These are phyloP conservation scores for Colletotrichum lentis DNA, from an alignment of 2,329 filamentous ascomycete genomes.

Conservation along the genomic window DNA sequence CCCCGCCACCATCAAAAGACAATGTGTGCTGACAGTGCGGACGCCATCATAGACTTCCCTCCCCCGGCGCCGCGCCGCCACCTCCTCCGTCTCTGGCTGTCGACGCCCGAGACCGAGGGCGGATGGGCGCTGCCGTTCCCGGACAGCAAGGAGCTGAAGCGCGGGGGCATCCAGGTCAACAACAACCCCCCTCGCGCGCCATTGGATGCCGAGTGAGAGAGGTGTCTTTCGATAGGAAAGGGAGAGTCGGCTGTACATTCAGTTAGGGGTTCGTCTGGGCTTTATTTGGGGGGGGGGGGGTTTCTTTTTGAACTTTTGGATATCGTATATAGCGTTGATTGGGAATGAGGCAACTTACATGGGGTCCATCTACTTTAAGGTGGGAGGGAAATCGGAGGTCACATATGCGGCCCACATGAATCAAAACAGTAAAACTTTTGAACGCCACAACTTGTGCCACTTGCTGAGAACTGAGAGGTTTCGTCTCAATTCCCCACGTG, in stretches of 20 bases:
- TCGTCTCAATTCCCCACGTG: background rate
- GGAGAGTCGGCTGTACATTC: background rate
- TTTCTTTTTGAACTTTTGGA: background rate
- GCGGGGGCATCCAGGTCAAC: constrained; percentile 88
- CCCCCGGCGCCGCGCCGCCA: constrained; percentile 77
- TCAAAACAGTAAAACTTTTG: background rate
- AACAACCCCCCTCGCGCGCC: constrained; percentile 78
- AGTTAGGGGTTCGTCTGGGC: background rate
- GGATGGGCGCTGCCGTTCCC: constrained; percentile 87
- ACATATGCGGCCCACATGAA: background rate
- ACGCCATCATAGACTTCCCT: constrained; percentile 54
- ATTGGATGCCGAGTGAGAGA: constrained; percentile 80
- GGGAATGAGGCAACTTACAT: no score
- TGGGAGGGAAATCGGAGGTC: no score
- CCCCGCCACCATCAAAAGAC: background rate
- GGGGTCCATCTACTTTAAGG: background rate
- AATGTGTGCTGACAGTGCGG: background rate
- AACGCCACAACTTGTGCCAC: no score
- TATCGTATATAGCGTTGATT: background rate
- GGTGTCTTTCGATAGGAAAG: background rate
- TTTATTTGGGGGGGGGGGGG: no score
- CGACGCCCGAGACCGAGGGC: constrained; percentile 81
- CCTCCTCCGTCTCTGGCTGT: constrained; percentile 84
- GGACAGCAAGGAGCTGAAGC: constrained; percentile 84
- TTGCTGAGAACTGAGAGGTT: background rate